Conservation (phyloP, 805 yeast species). For the Candida multigemmis region DNA sequence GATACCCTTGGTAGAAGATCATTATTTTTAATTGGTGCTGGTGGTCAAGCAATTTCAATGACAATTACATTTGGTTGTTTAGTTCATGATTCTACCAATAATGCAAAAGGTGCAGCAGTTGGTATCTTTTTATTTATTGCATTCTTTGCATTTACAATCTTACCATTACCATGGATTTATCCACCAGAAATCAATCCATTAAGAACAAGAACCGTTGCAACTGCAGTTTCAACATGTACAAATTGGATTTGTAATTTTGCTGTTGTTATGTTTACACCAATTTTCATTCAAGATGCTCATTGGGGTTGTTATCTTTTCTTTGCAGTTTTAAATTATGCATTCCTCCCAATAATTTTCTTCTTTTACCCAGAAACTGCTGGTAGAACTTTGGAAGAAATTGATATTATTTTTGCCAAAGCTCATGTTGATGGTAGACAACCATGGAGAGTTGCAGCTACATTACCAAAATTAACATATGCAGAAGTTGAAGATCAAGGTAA, state of each 20-base stretch:
- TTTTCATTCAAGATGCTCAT: constrained; percentile 24
- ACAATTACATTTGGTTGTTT: constrained; percentile 32
- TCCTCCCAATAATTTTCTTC: constrained; percentile 29
- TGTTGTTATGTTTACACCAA: constrained; percentile 38
- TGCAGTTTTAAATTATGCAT: constrained; percentile 25
- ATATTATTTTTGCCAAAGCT: constrained; percentile 56
- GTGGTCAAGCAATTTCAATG: constrained; percentile 30
- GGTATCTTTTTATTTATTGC: constrained; percentile 34
- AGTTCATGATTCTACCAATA: constrained; percentile 16
- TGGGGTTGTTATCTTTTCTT: constrained; percentile 36
- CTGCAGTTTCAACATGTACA: constrained; percentile 34
- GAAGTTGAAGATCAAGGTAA: constrained; percentile 53
- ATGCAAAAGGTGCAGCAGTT: constrained; percentile 34
- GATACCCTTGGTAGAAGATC: constrained; percentile 36
- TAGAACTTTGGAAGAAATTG: constrained; percentile 34
- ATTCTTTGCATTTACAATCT: constrained; percentile 33
- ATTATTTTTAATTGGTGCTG: constrained; percentile 31
- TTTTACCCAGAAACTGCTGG: constrained; percentile 38
- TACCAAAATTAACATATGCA: constrained; percentile 46
- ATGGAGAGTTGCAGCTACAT: constrained; percentile 50
- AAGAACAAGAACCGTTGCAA: constrained; percentile 35
- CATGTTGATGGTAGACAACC: constrained; percentile 46
- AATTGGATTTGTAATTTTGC: constrained; percentile 37
- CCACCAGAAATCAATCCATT: constrained; percentile 39
- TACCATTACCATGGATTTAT: constrained; percentile 38